Base-by-base conservation (phyloP, 306 rosid genomes). In the Pterocarpus santalinus region DNA sequence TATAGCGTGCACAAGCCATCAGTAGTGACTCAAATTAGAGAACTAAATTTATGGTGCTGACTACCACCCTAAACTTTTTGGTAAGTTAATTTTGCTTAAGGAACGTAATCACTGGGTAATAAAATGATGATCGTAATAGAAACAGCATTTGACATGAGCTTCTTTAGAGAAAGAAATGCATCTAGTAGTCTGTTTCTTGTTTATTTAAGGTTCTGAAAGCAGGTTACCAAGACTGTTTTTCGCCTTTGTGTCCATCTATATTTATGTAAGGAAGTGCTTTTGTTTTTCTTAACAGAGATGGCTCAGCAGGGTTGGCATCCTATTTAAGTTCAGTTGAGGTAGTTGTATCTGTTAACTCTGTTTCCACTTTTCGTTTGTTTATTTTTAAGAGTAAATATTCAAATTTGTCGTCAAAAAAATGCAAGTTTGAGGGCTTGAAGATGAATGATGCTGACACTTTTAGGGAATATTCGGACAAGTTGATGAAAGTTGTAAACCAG, bases 251-350 rank as follows among this genome's bases (percentile, higher is more conserved):
- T 7, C 66, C 5, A 41, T 38, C 43, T 49, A 5, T 56, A n/a
- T 63, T 80, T 63, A 71, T 72, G 73, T 63, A 10, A 80, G 46
- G 53, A 69, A 72, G 56, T 22, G 17, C 30, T 53, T 53, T 65
- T 72, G 52, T 81, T 57, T 74, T 30, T 60, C 41, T 73, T 47
- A 12, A 68, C 70, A 82, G 84, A 73, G 84, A 78, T 53, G 79
- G 74, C 69, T 81, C 69, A 15, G 72, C 52, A 1, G 41, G 74
- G 64, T 73, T 32, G 51, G 46, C 84, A 73, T 81, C 84, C 52
- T 81, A 74, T 65, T 73, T 51, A 64, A 41, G 44, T 57, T 74
- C 60, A 81, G 61, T 61, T 65, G 80, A 73, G 84, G 80, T 81
- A 65, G 28, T 36, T 55, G 46, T 60, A 55, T 28, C 15, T 28